Evolutionary conservation across 208 protist species (phyloP), one percentile per base, ranked within the genome.

Genomic region (Zelonia costaricensis): DNA sequence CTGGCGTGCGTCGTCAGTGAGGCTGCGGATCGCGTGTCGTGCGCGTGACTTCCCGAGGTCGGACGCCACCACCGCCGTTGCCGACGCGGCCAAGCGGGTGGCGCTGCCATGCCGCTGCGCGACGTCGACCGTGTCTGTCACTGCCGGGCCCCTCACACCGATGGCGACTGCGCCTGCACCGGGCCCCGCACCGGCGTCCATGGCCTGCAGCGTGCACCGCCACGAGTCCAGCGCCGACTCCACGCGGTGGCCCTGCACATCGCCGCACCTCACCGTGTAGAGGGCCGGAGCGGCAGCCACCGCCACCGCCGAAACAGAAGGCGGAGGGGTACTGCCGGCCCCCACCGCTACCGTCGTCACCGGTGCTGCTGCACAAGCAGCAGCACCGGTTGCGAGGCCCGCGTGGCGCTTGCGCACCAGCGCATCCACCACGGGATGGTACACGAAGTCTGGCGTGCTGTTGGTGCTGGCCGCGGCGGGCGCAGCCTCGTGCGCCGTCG

Each of bases 371-470:
- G 25, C 30, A 27, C 6, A 25, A 39, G 28, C 16, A 6, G 15
- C 33, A 10, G 7, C 3, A 27, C 48, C 18, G 12, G 28, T 7
- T 5, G 48, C 30, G 30, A 54, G 48, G 28, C 30, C 30, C 3
- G 27, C 48, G 28, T 39, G 55, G 15, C 58, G 58, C 16, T 42
- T 47, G 0, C 9, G 12, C 6, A 71, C 27, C 4, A 71, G 49
- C 1, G 57, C 52, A 1, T 54, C 58, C 4, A 66, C 66, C 3
- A 45, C 66, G 44, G 57, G 42, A 31, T 65, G 59, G 27, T 61
- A 73, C 6, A 58, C 66, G 58, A 61, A 65, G 53, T 28, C 20
- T 22, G 31, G 13, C 51, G 35, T 18, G 30, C 28, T 22, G 35
- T 13, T 33, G 28, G 33, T 13, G 33, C 4, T 10, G 33, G 33